phyloP scores from a whole-genome alignment of 208 protist species.

The Trypanosoma vivax region DNA sequence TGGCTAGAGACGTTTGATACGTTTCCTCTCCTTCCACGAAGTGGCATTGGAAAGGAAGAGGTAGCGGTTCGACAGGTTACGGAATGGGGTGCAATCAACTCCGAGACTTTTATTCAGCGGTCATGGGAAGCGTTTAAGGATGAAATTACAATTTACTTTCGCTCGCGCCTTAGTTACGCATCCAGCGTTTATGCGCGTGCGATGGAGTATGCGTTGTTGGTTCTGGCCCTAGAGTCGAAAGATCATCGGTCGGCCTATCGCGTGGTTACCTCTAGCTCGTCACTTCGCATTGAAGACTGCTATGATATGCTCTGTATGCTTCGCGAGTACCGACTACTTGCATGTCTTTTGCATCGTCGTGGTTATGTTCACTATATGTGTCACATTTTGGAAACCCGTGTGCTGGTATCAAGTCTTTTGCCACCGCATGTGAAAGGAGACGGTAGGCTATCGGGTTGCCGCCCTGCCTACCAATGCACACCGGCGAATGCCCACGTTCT shows the following conservation, averaged over 20 bases:
- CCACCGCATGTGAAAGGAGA: neutral
- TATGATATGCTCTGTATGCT: constrained; percentile 48
- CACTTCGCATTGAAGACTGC: constrained; percentile 47
- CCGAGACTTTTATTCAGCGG: constrained; percentile 27
- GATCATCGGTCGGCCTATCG: constrained; percentile 52
- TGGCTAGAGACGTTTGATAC: constrained; percentile 45
- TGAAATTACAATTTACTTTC: constrained; percentile 33
- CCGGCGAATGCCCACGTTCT: constrained; percentile 7
- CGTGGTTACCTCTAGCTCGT: constrained; percentile 23
- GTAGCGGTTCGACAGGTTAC: constrained; percentile 26
- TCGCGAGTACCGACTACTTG: constrained; percentile 63
- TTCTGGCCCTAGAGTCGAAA: constrained; percentile 53
- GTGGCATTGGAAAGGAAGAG: neutral
- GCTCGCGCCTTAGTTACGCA: constrained; percentile 21
- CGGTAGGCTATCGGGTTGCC: neutral
- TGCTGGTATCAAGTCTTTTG: constrained; percentile 27
- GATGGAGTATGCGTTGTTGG: constrained; percentile 62
- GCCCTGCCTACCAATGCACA: constrained; percentile 9
- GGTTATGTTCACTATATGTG: constrained; percentile 25
- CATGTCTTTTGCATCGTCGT: constrained; percentile 42
- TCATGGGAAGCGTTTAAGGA: constrained; percentile 50
- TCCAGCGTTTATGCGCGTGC: constrained; percentile 22
- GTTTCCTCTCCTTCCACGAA: constrained; percentile 27
- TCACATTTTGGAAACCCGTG: constrained; percentile 16
- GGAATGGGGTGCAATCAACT: constrained; percentile 23